phyloP scores from a whole-genome alignment of 2,329 filamentous ascomycete genomes.

The Aspergillus ruber region DNA sequence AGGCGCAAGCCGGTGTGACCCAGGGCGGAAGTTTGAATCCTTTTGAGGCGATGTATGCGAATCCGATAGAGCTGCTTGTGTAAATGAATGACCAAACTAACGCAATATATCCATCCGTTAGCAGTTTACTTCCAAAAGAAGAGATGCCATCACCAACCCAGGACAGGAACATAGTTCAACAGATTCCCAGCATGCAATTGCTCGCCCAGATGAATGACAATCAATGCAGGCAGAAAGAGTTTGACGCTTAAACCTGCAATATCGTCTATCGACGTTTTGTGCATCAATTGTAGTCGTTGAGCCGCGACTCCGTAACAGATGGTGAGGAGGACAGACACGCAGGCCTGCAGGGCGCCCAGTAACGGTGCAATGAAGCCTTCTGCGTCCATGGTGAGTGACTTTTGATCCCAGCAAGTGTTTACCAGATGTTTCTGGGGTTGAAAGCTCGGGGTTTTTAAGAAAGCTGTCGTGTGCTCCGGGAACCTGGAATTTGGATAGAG shows the following conservation, averaged over 20 bases:
- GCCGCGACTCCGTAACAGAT: conserved; percentile 48
- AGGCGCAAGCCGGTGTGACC: conserved; percentile 49
- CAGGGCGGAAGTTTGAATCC: conserved; percentile 47
- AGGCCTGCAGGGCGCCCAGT: conserved; percentile 50
- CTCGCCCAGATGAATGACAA: conserved; percentile 49
- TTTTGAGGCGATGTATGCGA: conserved; percentile 41
- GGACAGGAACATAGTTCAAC: conserved; percentile 43
- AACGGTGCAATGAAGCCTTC: conserved; percentile 31
- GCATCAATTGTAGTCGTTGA: conserved; percentile 46
- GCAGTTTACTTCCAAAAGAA: background rate
- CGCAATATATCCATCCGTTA: background rate
- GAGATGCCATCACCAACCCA: conserved; percentile 29
- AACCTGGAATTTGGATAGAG: background rate
- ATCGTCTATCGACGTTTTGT: conserved; percentile 43
- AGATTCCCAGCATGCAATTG: conserved; percentile 45
- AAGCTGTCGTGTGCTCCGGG: background rate
- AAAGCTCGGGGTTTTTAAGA: background rate
- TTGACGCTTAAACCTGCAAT: conserved; percentile 49
- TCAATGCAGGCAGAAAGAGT: conserved; percentile 48
- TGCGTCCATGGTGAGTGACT: conserved; percentile 4
- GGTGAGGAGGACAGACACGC: conserved; percentile 49
- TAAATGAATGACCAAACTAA: conserved; percentile 48
- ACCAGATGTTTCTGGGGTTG: background rate
- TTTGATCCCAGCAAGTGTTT: background rate
- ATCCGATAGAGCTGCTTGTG: conserved; percentile 42